A percentile compares a stretch with the other conserved stretches of the same genome.
These are phyloP conservation scores for Chlamydomonas asymmetrica DNA, from an alignment of 139 green algal species.

Conservation along the genomic window DNA sequence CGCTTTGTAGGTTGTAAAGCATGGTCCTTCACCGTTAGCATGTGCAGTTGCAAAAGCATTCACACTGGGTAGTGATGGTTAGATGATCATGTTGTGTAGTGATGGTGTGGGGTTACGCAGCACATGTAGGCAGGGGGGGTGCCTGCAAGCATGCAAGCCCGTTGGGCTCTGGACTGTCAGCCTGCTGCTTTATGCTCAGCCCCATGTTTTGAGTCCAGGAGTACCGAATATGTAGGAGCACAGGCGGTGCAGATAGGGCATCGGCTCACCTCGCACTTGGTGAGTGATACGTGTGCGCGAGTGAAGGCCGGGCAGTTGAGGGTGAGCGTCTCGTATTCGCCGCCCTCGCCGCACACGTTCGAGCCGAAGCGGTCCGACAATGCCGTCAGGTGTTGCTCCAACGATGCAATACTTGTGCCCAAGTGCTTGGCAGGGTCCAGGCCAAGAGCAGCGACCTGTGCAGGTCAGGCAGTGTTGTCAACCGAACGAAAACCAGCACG, in stretches of 20 bases:
- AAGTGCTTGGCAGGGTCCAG: slow-evolving; percentile 86
- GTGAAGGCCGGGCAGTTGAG: slow-evolving; percentile 89
- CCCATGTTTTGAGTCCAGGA: neutral
- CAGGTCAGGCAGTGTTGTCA: too few species aligned
- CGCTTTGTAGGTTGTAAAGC: too few species aligned
- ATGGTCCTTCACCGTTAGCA: too few species aligned
- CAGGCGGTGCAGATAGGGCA: neutral
- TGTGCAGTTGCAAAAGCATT: too few species aligned
- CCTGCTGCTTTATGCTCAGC: too few species aligned
- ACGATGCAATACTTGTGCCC: slow-evolving; percentile 66
- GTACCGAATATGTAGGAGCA: neutral
- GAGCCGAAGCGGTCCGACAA: slow-evolving; percentile 73
- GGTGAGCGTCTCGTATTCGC: slow-evolving; percentile 96
- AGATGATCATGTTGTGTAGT: too few species aligned
- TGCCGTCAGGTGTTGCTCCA: slow-evolving; percentile 59
- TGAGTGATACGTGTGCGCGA: slow-evolving; percentile 71
- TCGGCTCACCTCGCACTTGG: slow-evolving; percentile 50
- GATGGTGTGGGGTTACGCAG: too few species aligned
- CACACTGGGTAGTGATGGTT: too few species aligned
- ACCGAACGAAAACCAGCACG: slow-evolving; percentile 8
- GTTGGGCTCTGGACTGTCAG: too few species aligned
- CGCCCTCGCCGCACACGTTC: slow-evolving; percentile 95
- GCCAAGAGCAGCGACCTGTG: slow-evolving; percentile 76
- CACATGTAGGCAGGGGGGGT: too few species aligned
- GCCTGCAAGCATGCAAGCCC: too few species aligned